Conservation (phyloP, 768 basidiomycete genomes). For the Cantharellus anzutake region DNA sequence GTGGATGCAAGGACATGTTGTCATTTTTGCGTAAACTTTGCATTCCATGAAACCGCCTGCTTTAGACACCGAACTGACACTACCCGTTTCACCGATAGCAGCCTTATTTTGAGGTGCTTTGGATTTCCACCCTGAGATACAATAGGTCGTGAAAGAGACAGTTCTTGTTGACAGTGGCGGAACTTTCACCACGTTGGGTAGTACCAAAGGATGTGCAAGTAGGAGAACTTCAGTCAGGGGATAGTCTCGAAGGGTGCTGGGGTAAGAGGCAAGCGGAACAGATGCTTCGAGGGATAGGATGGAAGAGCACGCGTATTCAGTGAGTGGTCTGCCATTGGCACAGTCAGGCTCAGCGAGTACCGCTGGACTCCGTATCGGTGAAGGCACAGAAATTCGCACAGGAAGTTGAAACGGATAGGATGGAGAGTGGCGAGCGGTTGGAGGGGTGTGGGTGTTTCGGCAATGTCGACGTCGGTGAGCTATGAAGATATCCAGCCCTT, state of each 20-base stretch:
- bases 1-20: constrained; percentile 77
- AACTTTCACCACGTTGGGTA: constrained; percentile 77
- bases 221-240: constrained; percentile 62
- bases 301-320: constrained; percentile 61
- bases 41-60: constrained; percentile 46
- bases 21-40: constrained; percentile 88
- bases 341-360: too few species aligned
- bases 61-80: constrained; percentile 26
- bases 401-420: too few species aligned
- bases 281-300: constrained; percentile 55
- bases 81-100: constrained; percentile 43
- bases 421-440: too few species aligned
- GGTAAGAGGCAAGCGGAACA: constrained; percentile 49
- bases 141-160: constrained; percentile 68
- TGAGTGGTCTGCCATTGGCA: constrained; percentile 13
- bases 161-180: constrained; percentile 73
- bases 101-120: constrained; percentile 54
- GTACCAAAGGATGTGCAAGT: constrained; percentile 66
- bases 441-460: too few species aligned
- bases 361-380: too few species aligned
- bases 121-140: constrained; percentile 58
- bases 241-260: constrained; percentile 69
- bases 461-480: too few species aligned
- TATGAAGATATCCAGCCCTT: too few species aligned
- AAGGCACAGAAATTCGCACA: too few species aligned